Evolutionary conservation across 1,284 basidiomycete genomes (phyloP).

Genomic region (Marasmius fiardii): DNA sequence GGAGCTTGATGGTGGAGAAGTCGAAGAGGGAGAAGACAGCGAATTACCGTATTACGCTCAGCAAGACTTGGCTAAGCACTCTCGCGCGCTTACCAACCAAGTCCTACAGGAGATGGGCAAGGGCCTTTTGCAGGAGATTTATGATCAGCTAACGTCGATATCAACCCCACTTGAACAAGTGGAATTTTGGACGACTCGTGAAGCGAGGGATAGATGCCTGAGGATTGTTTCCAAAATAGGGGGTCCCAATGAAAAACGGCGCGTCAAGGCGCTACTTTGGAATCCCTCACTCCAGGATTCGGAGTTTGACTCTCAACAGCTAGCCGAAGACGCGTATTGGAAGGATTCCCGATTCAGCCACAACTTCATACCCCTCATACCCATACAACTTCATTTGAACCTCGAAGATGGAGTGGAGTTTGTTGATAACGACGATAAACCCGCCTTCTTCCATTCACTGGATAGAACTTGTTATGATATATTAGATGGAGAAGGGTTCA

Average conservation of each 20-base stretch:
- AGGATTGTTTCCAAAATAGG: conserved; percentile 74
- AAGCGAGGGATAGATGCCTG: conserved; percentile 66
- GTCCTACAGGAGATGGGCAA: conserved; percentile 68
- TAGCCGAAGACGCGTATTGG: conserved; percentile 53
- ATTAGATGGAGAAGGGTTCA: conserved; percentile 9
- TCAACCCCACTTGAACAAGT: conserved; percentile 20
- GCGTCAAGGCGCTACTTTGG: conserved; percentile 56
- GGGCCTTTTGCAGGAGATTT: conserved; percentile 64
- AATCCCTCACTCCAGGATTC: not conserved
- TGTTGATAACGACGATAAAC: not conserved
- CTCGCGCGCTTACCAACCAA: conserved; percentile 62
- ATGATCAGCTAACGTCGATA: conserved; percentile 35
- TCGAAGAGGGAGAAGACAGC: not conserved
- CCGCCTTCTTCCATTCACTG: conserved; percentile 12
- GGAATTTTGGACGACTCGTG: conserved; percentile 76
- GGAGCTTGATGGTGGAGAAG: conserved; percentile 1
- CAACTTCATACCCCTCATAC: conserved; percentile 50
- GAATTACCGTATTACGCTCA: conserved; percentile 7
- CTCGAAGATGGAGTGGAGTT: not conserved
- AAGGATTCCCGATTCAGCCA: conserved; percentile 53
- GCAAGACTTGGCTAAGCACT: conserved; percentile 45
- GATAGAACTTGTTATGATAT: conserved; percentile 15
- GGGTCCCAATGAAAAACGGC: conserved; percentile 55
- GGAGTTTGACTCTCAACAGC: conserved; percentile 16
- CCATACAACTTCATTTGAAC: conserved; percentile 46